Evolutionary conservation across 352 stramenopile genomes (phyloP).

Genomic region (Thraustochytrium sp.): DNA sequence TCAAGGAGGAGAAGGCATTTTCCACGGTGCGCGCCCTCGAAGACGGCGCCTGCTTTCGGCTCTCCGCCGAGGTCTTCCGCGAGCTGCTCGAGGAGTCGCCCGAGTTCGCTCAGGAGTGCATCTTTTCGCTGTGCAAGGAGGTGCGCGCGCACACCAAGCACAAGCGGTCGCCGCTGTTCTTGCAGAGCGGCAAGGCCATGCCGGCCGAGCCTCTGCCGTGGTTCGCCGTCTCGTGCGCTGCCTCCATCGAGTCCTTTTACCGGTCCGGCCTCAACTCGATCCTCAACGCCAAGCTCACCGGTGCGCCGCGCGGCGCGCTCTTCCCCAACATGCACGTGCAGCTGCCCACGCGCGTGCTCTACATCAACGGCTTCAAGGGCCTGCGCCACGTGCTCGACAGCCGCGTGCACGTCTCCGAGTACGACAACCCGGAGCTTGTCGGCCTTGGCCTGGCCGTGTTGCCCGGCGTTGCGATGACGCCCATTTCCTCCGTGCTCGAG

Average conservation of each 20-base stretch:
- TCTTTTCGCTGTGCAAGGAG: constrained; percentile 73
- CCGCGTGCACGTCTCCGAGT: constrained; percentile 69
- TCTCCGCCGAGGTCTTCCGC: constrained; percentile 62
- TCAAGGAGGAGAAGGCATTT: constrained; percentile 66
- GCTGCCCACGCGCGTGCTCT: constrained; percentile 80
- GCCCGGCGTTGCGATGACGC: constrained; percentile 84
- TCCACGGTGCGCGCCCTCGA: constrained; percentile 70
- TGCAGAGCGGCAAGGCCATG: constrained; percentile 43
- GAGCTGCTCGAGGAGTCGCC: constrained; percentile 66
- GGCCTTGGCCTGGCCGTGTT: constrained; percentile 61
- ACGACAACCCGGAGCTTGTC: constrained; percentile 68
- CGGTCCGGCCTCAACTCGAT: constrained; percentile 81
- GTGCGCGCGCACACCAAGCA: constrained; percentile 68
- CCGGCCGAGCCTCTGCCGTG: constrained; percentile 36
- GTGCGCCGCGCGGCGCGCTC: constrained; percentile 65
- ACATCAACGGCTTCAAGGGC: constrained; percentile 88
- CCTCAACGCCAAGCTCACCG: constrained; percentile 74
- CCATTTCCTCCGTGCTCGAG: constrained; percentile 80
- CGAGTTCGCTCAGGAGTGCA: constrained; percentile 66
- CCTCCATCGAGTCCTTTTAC: constrained; percentile 84
- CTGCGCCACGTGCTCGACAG: constrained; percentile 74
- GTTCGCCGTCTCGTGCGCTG: constrained; percentile 74
- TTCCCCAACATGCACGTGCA: constrained; percentile 90
- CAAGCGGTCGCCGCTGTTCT: constrained; percentile 53
- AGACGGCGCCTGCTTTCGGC: constrained; percentile 63